These are phyloP conservation scores for Suillus ampliporus DNA, from an alignment of 768 basidiomycete genomes.

Conservation along the genomic window DNA sequence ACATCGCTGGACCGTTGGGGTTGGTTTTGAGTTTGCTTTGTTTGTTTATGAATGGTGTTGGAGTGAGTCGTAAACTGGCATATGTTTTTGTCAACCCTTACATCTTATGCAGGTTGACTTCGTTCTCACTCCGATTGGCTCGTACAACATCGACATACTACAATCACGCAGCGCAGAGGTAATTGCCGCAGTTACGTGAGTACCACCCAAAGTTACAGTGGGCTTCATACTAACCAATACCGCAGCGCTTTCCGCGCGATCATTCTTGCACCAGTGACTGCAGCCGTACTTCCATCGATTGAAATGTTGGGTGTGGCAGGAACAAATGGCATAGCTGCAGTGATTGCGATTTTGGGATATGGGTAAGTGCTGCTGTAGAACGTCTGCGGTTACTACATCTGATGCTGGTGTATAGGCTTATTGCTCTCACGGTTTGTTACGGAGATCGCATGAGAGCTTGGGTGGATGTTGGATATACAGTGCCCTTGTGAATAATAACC, in stretches of 20 bases:
- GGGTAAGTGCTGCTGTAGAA: conserved; percentile 41
- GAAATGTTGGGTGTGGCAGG: conserved; percentile 51
- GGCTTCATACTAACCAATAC: neutral
- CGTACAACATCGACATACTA: conserved; percentile 64
- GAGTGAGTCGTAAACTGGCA: conserved; percentile 44
- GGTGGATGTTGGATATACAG: conserved; percentile 53
- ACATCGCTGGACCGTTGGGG: conserved; percentile 51
- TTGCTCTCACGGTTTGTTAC: conserved; percentile 53
- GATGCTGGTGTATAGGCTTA: conserved; percentile 37
- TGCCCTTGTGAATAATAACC: neutral
- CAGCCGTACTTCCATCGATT: conserved; percentile 57
- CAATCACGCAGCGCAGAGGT: conserved; percentile 63
- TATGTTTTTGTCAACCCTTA: neutral
- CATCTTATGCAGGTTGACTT: conserved; percentile 49
- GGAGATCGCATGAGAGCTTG: conserved; percentile 56
- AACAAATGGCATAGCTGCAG: conserved; percentile 50
- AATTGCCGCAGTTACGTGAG: conserved; percentile 58
- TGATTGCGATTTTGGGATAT: conserved; percentile 52
- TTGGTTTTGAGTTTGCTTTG: conserved; percentile 53
- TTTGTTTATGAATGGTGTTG: conserved; percentile 63
- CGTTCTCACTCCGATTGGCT: conserved; percentile 56
- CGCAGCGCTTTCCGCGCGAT: conserved; percentile 54
- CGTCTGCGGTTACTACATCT: neutral
- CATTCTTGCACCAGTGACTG: conserved; percentile 47
- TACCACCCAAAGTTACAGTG: conserved; percentile 8